Conservation (phyloP, 169 alveolate species). For the Babesia divergens region DNA sequence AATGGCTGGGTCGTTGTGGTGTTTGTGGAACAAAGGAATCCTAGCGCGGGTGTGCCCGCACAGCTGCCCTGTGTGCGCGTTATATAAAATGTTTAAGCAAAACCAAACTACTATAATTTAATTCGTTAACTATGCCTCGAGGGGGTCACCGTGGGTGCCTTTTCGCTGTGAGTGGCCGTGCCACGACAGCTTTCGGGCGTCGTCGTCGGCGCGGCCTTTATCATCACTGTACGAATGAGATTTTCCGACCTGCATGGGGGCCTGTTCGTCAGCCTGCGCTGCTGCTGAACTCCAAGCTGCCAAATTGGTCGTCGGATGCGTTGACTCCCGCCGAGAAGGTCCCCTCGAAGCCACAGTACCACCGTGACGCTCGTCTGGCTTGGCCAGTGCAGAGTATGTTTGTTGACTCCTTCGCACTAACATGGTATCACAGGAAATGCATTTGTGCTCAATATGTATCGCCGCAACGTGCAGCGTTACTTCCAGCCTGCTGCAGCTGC, state of each 20-base stretch:
- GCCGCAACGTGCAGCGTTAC: constrained; percentile 66
- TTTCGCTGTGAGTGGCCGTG: constrained; percentile 74
- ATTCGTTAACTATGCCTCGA: constrained; percentile 49
- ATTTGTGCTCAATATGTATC: constrained; percentile 48
- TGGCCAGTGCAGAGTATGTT: constrained; percentile 41
- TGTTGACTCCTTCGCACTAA: neutral
- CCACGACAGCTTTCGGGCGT: constrained; percentile 65
- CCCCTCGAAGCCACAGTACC: constrained; percentile 62
- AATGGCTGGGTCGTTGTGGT: too few relatives aligned
- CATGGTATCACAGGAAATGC: neutral
- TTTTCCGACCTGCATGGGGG: constrained; percentile 77
- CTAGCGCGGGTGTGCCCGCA: too few relatives aligned
- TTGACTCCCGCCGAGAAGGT: constrained; percentile 63
- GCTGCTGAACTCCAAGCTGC: constrained; percentile 53
- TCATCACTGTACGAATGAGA: constrained; percentile 74
- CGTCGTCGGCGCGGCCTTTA: constrained; percentile 71
- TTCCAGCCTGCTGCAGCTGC: constrained; percentile 70
- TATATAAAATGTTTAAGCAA: too few relatives aligned
- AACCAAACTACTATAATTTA: neutral
- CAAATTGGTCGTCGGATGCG: constrained; percentile 66
- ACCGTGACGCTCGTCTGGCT: constrained; percentile 40
- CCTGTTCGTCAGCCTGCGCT: constrained; percentile 63
- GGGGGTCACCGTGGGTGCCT: constrained; percentile 61
- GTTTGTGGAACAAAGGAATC: too few relatives aligned
- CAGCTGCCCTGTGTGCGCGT: too few relatives aligned